Conservation (phyloP, 768 basidiomycete species). For the Russula sp. region DNA sequence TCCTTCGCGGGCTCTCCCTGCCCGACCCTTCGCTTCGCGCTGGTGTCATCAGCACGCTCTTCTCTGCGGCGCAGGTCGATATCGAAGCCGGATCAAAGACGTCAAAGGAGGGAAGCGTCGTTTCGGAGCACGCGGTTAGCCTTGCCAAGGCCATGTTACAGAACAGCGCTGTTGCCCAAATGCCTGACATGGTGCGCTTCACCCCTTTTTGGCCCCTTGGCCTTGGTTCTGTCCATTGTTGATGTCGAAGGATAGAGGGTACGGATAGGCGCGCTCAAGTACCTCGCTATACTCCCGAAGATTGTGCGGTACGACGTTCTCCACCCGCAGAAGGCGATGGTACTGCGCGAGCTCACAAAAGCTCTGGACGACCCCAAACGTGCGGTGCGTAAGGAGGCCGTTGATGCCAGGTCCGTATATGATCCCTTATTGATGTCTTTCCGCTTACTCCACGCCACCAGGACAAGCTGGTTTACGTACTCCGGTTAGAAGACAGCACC, state of each 20-base stretch:
- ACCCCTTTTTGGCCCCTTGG: background rate
- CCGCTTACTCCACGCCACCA: background rate
- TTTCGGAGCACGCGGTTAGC: constrained; percentile 68
- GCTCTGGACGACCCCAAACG: constrained; percentile 88
- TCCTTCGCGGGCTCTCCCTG: constrained; percentile 80
- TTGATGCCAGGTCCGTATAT: constrained; percentile 59
- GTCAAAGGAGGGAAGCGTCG: constrained; percentile 33
- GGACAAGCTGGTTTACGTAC: constrained; percentile 28
- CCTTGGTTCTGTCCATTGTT: background rate
- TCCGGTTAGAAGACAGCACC: constrained; percentile 19
- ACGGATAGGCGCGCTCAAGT: constrained; percentile 69
- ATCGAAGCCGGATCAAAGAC: constrained; percentile 41
- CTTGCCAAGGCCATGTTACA: constrained; percentile 71
- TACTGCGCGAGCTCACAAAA: constrained; percentile 71
- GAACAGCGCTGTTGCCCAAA: constrained; percentile 51
- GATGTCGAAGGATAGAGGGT: constrained; percentile 53
- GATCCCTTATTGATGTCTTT: background rate
- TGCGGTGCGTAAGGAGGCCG: constrained; percentile 81
- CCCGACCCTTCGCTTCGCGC: constrained; percentile 69
- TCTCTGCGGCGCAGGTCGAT: constrained; percentile 62
- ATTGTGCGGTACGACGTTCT: constrained; percentile 79
- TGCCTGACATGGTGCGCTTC: constrained; percentile 53
- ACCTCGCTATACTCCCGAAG: constrained; percentile 68
- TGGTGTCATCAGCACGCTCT: constrained; percentile 78
- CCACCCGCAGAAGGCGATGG: constrained; percentile 70